These are phyloP conservation scores for Ambrosiella beaveri DNA, from an alignment of 2,329 filamentous ascomycete genomes.

Conservation along the genomic window DNA sequence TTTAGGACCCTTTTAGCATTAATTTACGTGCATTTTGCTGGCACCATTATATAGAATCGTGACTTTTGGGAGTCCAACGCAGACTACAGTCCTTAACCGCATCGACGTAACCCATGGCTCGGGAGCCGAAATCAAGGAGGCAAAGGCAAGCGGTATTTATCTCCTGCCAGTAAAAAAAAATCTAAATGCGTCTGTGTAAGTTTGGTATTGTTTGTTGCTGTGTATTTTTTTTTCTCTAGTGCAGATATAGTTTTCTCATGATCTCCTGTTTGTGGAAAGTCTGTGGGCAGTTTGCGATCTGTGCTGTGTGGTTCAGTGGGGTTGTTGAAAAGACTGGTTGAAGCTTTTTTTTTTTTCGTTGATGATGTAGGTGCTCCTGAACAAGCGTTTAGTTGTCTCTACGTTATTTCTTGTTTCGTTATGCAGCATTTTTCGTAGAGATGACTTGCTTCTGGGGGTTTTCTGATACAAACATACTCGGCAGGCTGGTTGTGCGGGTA, in stretches of 20 bases:
- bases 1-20: not conserved
- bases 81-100: not conserved
- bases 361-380: not conserved
- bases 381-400: not conserved
- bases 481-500: not conserved
- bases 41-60: not conserved
- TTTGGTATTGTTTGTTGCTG: not conserved
- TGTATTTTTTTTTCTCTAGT: not conserved
- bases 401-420: not conserved
- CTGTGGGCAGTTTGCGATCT: not conserved
- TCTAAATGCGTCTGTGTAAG: not conserved
- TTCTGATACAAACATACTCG: not conserved
- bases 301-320: not conserved
- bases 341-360: not conserved
- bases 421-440: not conserved
- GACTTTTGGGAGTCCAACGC: not conserved
- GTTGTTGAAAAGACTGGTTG: not conserved
- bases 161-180: not conserved
- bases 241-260: not conserved
- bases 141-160: not conserved
- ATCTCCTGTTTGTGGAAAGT: not conserved
- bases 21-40: not conserved
- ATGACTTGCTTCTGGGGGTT: not conserved
- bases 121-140: slow-evolving; percentile 2
- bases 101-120: not conserved